phyloP scores from a whole-genome alignment of 306 rosid genomes.

The Sicyos baderoa region DNA sequence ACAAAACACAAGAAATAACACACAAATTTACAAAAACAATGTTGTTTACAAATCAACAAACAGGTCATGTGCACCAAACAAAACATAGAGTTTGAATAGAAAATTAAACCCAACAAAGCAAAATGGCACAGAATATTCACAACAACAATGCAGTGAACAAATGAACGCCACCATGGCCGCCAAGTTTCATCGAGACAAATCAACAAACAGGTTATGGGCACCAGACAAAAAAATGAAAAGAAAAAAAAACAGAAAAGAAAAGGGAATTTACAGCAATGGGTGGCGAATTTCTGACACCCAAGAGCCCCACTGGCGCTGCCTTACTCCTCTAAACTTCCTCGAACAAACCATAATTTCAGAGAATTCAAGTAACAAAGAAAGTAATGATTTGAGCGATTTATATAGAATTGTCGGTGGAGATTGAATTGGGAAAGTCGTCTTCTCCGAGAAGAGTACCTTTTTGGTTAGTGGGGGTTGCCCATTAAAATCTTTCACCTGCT shows the following conservation, averaged over 20 bases:
- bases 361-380: no score
- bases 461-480: no score
- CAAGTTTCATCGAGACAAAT: not conserved
- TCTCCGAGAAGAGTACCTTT: no score
- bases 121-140: no score
- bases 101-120: not conserved
- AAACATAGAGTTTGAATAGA: not conserved
- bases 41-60: not conserved
- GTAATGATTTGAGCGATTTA: slow-evolving; percentile 22
- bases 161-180: no score
- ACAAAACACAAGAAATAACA: not conserved
- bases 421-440: slow-evolving; percentile 19
- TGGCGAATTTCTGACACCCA: slow-evolving; percentile 99
- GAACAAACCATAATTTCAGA: slow-evolving; percentile 52
- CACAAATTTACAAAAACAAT: not conserved
- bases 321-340: slow-evolving; percentile 93
- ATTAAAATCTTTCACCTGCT: no score
- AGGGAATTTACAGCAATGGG: slow-evolving; percentile 63
- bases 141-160: not conserved
- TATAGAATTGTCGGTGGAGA: slow-evolving; percentile 57
- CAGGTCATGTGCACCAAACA: not conserved
- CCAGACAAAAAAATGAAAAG: not conserved
- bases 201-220: slow-evolving; percentile 1
- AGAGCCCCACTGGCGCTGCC: slow-evolving; percentile 99
- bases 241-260: not conserved